phyloP scores from a whole-genome alignment of 129 eudicot genomes.

The Centaurea solstitialis region DNA sequence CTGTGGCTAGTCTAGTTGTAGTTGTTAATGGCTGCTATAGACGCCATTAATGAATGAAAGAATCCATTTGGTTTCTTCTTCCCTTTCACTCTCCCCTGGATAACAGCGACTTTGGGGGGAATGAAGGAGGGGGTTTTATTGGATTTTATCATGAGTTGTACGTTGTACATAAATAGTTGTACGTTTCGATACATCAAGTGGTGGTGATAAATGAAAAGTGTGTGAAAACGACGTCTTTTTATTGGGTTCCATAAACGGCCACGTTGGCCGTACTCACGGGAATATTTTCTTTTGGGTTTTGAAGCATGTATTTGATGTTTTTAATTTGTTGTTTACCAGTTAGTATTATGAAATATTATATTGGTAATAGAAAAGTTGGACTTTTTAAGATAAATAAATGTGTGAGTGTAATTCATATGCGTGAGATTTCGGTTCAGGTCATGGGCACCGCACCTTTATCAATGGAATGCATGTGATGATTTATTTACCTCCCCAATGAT shows the following conservation, averaged over 20 bases:
- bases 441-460: too few relatives aligned
- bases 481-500: too few relatives aligned
- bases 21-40: background rate
- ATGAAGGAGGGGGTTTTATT: background rate
- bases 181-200: background rate
- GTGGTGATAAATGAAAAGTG: background rate
- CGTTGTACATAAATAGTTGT: background rate
- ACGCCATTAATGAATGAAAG: background rate
- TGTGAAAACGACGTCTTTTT: background rate
- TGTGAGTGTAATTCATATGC: too few relatives aligned
- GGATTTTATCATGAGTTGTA: background rate
- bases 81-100: background rate
- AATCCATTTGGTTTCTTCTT: background rate
- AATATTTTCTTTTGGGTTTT: too few relatives aligned
- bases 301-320: too few relatives aligned
- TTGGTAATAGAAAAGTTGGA: too few relatives aligned
- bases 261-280: background rate
- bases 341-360: too few relatives aligned
- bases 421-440: too few relatives aligned
- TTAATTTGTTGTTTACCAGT: too few relatives aligned
- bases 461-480: too few relatives aligned
- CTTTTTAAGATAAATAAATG: too few relatives aligned
- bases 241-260: background rate
- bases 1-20: conserved; percentile 1
- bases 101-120: background rate